phyloP scores from a whole-genome alignment of 2,329 filamentous ascomycete species.

The Colletotrichum sansevieriae region DNA sequence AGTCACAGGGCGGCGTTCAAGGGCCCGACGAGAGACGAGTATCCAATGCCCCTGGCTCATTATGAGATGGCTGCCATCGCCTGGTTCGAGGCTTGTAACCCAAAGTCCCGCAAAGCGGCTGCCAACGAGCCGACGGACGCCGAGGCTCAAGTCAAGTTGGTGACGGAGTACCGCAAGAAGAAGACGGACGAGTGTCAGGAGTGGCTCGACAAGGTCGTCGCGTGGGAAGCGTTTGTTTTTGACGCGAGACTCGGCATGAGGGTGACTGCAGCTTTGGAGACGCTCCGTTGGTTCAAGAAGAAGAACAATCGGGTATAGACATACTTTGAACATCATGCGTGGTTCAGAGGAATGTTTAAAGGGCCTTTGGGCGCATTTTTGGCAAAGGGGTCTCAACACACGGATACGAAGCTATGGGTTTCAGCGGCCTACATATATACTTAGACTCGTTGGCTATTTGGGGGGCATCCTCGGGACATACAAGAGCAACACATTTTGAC shows the following conservation, averaged over 20 bases:
- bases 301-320: conserved; percentile 52
- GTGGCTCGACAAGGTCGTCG: conserved; percentile 75
- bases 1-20: conserved; percentile 64
- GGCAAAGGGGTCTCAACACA: neutral
- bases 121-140: conserved; percentile 49
- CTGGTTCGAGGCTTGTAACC: conserved; percentile 76
- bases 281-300: conserved; percentile 67
- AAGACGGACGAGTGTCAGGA: conserved; percentile 72
- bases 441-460: conserved; percentile 24
- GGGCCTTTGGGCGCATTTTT: conserved; percentile 13
- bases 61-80: conserved; percentile 89
- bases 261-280: conserved; percentile 77
- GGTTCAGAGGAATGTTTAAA: neutral
- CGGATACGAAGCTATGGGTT: conserved; percentile 2
- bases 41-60: conserved; percentile 78
- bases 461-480: conserved; percentile 27
- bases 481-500: conserved; percentile 22
- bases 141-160: conserved; percentile 45
- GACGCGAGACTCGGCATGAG: conserved; percentile 82
- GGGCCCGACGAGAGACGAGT: conserved; percentile 75
- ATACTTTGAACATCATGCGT: too few relatives aligned
- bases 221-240: conserved; percentile 79
- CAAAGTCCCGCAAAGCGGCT: conserved; percentile 46
- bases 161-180: conserved; percentile 55
- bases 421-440: conserved; percentile 19